Evolutionary conservation across 2,329 filamentous ascomycete genomes (phyloP), one percentile per base, ranked within the genome.

Genomic region (Sphaerulina vaccinii): DNA sequence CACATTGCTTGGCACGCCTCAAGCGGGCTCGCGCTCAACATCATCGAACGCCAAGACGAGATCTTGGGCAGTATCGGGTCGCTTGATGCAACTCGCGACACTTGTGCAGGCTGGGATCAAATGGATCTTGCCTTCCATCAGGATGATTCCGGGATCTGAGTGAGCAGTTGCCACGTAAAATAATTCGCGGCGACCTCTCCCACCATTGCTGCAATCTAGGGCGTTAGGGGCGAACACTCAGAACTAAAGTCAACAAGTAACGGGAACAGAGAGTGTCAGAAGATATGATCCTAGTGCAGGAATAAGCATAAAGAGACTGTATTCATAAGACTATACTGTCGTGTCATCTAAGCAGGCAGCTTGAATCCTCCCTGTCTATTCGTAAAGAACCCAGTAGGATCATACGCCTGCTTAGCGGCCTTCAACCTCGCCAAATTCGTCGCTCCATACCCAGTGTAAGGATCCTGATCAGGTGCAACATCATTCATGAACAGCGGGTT

Each of bases 1-100:
- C 62, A 64, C 21, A 62, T 64, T 15, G 60, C 56, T 10, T 64
- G 55, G 54, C 61, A 64, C 45, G 58, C 59, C 2, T 58, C 58
- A 15, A 58, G 51, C 15, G 62, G 62, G 16, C 51, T 64, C 5
- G 62, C 62, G 0, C 52, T 64, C 8, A 60, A 64, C 33, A 58
- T 62, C 37, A 56, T 64, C 23, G 62, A 62, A 42, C 36, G 53
- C 5, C 51, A 57, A 41, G 55, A 59, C 5, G 55, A 61, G 16
- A 63, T 61, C 15, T 13, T 56, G 27, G 32, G 46, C 5, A 52
- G 51, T 13, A 50, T 59, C 22, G 54, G 54, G 0, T 44, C 51
- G 8, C 32, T 58, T 5, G 36, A 45, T 24, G 42, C 24, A 7
- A 56, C 53, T 15, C 35, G 44, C 23, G 39, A 54, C 21, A 54